Base-by-base conservation (phyloP, 345 rosid species). In the Salix purpurea region DNA sequence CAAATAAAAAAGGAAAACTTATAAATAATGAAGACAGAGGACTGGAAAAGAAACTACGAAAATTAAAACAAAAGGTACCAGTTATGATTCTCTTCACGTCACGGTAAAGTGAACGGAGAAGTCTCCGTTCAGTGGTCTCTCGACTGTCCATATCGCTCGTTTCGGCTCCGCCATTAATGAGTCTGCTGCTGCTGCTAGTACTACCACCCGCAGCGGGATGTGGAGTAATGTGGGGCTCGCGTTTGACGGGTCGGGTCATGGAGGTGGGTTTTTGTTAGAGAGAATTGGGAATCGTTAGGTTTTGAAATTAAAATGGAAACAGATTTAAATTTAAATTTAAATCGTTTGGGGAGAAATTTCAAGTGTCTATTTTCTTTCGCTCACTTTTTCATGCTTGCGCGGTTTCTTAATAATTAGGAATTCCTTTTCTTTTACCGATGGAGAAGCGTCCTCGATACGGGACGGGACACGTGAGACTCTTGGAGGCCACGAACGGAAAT, bases 101-200 rank as follows among this genome's bases (percentile, higher is more conserved):
- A 70, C 67, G 85, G 72, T 87, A 87, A 9, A 78, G 71, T 9
- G 83, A 76, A 6, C 83, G 86, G 70, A 87, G 77, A 54, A 40
- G 24, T 67, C 76, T 70, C 28, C 76, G 65, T 44, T 75, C 77
- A 26, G 39, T 16, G 21, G 9, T 13, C 37, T 21, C 69, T 48
- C 37, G 79, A 67, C n/a, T 5, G 46, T 1, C n/a, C 9, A 48
- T 37, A 11, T 37, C 50, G 8, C 54, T 54, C 46, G 12, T 52
- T 24, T 34, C 61, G 6, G 68, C 48, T 50, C 42, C 77, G 21
- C 44, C 74, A 39, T 56, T 24, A 50, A n/a, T 13, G 9, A 6
- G 21, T 37, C 34, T 62, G 9, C 19, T 23, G 6, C 34, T 48
- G 14, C 74, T 48, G 26, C 70, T 46, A 21, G 52, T 40, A 39